phyloP scores from a whole-genome alignment of 2,329 filamentous ascomycete genomes.

The Ascochyta koolunga region DNA sequence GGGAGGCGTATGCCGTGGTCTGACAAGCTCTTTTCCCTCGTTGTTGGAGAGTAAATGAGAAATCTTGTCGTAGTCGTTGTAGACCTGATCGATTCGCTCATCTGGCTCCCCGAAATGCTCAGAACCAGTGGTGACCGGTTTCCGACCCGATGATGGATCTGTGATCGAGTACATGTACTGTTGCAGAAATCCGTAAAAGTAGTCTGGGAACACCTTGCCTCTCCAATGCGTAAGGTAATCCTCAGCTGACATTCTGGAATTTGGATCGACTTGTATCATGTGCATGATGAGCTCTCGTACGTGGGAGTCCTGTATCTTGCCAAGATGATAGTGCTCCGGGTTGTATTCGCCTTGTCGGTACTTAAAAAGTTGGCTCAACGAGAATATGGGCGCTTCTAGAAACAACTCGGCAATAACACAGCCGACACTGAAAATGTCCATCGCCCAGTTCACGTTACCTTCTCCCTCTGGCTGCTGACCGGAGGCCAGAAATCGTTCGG shows the following conservation, averaged over 20 bases:
- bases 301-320: constrained; percentile 85
- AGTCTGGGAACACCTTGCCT: constrained; percentile 88
- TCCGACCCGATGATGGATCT: constrained; percentile 81
- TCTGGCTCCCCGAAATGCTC: constrained; percentile 86
- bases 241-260: constrained; percentile 89
- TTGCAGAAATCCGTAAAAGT: constrained; percentile 97
- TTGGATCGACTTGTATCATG: constrained; percentile 95
- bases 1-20: constrained; percentile 37
- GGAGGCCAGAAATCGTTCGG: constrained; percentile 83
- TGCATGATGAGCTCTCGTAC: constrained; percentile 88
- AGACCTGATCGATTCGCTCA: constrained; percentile 91
- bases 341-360: constrained; percentile 94
- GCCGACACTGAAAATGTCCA: constrained; percentile 97
- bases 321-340: constrained; percentile 78
- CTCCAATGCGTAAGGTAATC: constrained; percentile 94
- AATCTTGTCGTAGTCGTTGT: constrained; percentile 96
- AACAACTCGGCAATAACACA: constrained; percentile 98
- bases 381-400: constrained; percentile 94
- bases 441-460: constrained; percentile 80
- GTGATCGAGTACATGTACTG: constrained; percentile 98
- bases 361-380: constrained; percentile 92
- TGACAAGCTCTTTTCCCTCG: constrained; percentile 53
- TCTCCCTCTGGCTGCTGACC: constrained; percentile 69
- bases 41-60: constrained; percentile 88
- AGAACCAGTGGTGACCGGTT: constrained; percentile 68